Conservation (phyloP, 2,329 filamentous ascomycete species). For the Achaetomium macrosporum region DNA sequence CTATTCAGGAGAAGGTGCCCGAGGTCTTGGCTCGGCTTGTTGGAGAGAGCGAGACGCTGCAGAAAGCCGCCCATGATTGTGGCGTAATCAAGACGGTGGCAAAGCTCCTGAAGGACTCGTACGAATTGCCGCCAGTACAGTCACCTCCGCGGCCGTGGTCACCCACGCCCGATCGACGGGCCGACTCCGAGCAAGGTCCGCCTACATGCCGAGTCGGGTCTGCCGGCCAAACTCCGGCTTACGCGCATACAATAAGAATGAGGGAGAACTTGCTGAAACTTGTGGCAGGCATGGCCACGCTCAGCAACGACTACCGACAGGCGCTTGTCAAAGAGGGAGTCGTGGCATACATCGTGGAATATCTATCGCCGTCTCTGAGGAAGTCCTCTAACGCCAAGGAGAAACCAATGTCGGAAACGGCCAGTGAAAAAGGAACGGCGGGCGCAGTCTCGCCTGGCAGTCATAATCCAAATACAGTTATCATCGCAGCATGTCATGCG, state of each 20-base stretch:
- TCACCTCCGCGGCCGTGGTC: constrained; percentile 34
- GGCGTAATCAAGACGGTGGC: constrained; percentile 42
- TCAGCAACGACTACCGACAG: constrained; percentile 80
- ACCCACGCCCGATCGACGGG: constrained; percentile 24
- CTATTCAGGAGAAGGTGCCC: constrained; percentile 65
- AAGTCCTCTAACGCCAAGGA: constrained; percentile 44
- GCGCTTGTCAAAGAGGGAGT: constrained; percentile 75
- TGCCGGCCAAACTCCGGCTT: constrained; percentile 53
- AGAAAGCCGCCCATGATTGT: constrained; percentile 72
- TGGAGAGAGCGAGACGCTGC: constrained; percentile 69
- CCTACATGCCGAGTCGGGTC: constrained; percentile 50
- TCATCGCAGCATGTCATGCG: constrained; percentile 80
- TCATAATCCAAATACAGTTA: constrained; percentile 66
- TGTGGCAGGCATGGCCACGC: constrained; percentile 72
- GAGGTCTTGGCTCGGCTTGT: constrained; percentile 72
- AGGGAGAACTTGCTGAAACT: constrained; percentile 73
- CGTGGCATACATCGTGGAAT: constrained; percentile 76
- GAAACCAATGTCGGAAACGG: constrained; percentile 31
- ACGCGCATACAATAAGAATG: constrained; percentile 65
- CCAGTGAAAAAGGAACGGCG: constrained; percentile 22
- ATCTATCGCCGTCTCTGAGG: constrained; percentile 54
- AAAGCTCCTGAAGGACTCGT: constrained; percentile 46
- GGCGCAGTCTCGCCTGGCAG: constrained; percentile 45
- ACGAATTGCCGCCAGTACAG: constrained; percentile 38
- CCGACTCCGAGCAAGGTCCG: constrained; percentile 9